These are phyloP conservation scores for Trichoderma koningii DNA, from an alignment of 2,329 filamentous ascomycete genomes.

Conservation along the genomic window DNA sequence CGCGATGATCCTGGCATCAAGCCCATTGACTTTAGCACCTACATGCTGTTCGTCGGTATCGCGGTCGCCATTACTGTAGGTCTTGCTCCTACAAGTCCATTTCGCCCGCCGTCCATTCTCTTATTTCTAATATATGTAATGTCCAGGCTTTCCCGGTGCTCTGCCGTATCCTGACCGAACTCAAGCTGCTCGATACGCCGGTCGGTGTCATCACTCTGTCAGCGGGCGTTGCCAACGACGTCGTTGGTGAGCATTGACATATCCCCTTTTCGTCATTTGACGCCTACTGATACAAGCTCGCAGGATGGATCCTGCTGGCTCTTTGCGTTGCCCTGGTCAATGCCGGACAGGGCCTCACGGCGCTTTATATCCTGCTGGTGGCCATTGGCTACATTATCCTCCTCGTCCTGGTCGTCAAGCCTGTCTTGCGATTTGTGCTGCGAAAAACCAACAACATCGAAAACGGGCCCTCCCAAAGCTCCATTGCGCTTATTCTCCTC, in stretches of 20 bases:
- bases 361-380: slow-evolving; percentile 80
- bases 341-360: slow-evolving; percentile 76
- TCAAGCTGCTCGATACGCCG: slow-evolving; percentile 79
- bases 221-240: slow-evolving; percentile 90
- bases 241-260: slow-evolving; percentile 38
- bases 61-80: slow-evolving; percentile 80
- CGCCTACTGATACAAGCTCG: slow-evolving; percentile 1
- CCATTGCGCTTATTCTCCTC: slow-evolving; percentile 80
- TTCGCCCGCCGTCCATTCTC: slow-evolving; percentile 76
- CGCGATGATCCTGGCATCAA: slow-evolving; percentile 45
- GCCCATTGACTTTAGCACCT: slow-evolving; percentile 54
- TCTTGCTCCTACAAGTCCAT: not conserved
- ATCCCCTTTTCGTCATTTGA: not conserved
- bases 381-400: slow-evolving; percentile 75
- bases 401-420: slow-evolving; percentile 71
- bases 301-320: slow-evolving; percentile 80
- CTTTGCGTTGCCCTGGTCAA: slow-evolving; percentile 94
- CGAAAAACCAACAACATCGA: slow-evolving; percentile 74
- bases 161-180: slow-evolving; percentile 87
- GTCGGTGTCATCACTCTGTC: slow-evolving; percentile 88
- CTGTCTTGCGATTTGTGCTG: slow-evolving; percentile 73
- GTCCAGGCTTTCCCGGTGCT: slow-evolving; percentile 76
- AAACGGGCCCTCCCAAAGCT: slow-evolving; percentile 82
- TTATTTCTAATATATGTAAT: slow-evolving; percentile 67
- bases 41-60: slow-evolving; percentile 80